These are phyloP conservation scores for Colletotrichum gigasporum DNA, from an alignment of 2,329 filamentous ascomycete genomes.

Conservation along the genomic window DNA sequence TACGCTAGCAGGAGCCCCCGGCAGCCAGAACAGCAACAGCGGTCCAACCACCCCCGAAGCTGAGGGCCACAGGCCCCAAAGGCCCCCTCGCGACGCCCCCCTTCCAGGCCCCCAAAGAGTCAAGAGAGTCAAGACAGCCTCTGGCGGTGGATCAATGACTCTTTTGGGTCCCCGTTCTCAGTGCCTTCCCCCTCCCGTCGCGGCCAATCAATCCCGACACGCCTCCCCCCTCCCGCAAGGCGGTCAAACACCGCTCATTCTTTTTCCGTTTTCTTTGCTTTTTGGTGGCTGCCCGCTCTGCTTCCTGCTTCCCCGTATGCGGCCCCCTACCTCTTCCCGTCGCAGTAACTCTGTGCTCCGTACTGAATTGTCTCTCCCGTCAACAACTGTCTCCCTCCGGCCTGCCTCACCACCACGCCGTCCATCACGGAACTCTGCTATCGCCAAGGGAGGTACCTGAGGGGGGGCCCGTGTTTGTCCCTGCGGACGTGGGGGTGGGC, in stretches of 20 bases:
- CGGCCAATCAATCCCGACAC: constrained; percentile 28
- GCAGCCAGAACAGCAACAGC: too few species aligned
- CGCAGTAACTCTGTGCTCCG: neutral
- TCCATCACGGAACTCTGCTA: too few species aligned
- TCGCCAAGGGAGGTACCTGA: too few species aligned
- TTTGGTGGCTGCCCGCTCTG: neutral
- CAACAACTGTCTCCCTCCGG: neutral
- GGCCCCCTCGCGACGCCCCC: too few species aligned
- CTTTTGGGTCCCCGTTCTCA: too few species aligned
- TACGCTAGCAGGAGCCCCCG: too few species aligned
- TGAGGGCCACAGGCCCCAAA: too few species aligned
- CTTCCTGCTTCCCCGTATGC: constrained; percentile 29
- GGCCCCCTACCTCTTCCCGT: neutral
- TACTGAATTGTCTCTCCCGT: neutral
- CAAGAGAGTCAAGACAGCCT: too few species aligned
- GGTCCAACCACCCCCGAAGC: too few species aligned
- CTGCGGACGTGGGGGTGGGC: constrained; percentile 23
- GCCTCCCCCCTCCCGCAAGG: constrained; percentile 11
- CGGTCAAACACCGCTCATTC: constrained; percentile 33
- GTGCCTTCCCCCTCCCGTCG: neutral
- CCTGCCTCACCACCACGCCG: neutral
- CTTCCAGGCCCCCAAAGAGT: too few species aligned
- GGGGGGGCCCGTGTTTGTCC: constrained; percentile 11
- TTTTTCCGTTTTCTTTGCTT: constrained; percentile 21
- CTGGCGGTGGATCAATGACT: too few species aligned